Percentiles rank a stretch among this genome's conserved stretches.
phyloP scores from a whole-genome alignment of 495 filamentous ascomycete species.

The Penicillium malachiteum region DNA sequence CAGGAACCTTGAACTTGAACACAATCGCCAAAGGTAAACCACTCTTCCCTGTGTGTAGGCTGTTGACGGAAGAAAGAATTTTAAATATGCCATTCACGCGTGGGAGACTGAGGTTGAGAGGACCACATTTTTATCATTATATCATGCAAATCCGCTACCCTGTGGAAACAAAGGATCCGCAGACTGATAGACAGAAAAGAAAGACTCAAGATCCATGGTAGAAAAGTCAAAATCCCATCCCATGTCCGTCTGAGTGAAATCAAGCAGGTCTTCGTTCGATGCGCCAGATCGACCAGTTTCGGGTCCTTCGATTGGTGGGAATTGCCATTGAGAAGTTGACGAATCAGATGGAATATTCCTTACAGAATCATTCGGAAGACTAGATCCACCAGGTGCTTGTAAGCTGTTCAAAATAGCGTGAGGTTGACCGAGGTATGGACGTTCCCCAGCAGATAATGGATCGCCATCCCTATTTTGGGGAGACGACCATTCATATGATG shows the following conservation, averaged over 20 bases:
- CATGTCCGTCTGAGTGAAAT: constrained; percentile 46
- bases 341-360: constrained; percentile 11
- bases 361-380: not conserved
- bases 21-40: too few species aligned
- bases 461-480: not conserved
- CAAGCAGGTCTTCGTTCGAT: constrained; percentile 36
- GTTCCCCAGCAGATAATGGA: not conserved
- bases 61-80: too few species aligned
- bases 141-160: not conserved
- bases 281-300: constrained; percentile 28
- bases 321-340: constrained; percentile 24
- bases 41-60: too few species aligned
- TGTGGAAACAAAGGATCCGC: constrained; percentile 9
- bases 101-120: too few species aligned
- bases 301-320: constrained; percentile 21
- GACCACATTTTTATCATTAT: not conserved
- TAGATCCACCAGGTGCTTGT: not conserved
- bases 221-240: constrained; percentile 49
- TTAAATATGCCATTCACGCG: too few species aligned
- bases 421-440: not conserved
- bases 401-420: not conserved
- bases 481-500: constrained; percentile 33
- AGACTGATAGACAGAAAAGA: constrained; percentile 38
- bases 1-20: too few species aligned
- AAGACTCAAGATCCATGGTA: constrained; percentile 45